A percentile compares a stretch with the other conserved stretches of the same genome.
phyloP scores from a whole-genome alignment of 108 stramenopile genomes.

The Aureococcus anophagefferens region DNA sequence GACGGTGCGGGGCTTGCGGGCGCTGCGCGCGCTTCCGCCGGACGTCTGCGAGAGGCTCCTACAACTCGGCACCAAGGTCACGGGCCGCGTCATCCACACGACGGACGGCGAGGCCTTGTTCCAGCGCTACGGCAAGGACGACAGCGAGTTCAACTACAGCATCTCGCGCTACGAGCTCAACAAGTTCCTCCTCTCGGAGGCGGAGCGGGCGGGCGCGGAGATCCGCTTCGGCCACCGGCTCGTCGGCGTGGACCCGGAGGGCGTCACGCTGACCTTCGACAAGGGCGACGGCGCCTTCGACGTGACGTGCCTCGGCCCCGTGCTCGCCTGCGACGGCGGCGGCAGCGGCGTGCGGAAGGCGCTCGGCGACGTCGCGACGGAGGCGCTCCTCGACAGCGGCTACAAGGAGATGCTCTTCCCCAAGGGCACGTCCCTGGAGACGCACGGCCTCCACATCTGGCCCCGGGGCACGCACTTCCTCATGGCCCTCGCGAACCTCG shows the following conservation, averaged over 20 bases:
- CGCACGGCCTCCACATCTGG: slow-evolving; percentile 29
- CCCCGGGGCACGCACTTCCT: slow-evolving; percentile 32
- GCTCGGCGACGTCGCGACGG: slow-evolving; percentile 8
- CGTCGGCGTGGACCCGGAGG: background rate
- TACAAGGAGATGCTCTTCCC: slow-evolving; percentile 34
- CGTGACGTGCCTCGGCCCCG: background rate
- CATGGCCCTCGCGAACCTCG: slow-evolving; percentile 31
- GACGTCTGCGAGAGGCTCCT: slow-evolving; percentile 5
- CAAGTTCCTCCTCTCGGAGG: slow-evolving; percentile 9
- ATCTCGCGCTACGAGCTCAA: slow-evolving; percentile 21
- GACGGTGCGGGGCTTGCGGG: slow-evolving; percentile 16
- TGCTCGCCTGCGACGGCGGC: slow-evolving; percentile 28
- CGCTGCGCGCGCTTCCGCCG: slow-evolving; percentile 14
- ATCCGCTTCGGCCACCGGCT: slow-evolving; percentile 11
- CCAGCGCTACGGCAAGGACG: slow-evolving; percentile 22
- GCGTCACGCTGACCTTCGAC: background rate
- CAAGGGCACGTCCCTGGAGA: background rate
- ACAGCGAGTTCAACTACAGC: slow-evolving; percentile 10
- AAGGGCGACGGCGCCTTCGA: background rate
- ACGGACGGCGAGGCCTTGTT: slow-evolving; percentile 4
- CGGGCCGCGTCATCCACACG: slow-evolving; percentile 21
- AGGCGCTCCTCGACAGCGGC: slow-evolving; percentile 5
- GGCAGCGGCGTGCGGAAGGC: slow-evolving; percentile 11
- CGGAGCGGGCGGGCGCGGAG: background rate
- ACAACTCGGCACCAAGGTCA: slow-evolving; percentile 5